A percentile compares a stretch with the other conserved stretches of the same genome.
phyloP scores from a whole-genome alignment of 2,329 filamentous ascomycete genomes.

The Diaporthe citri region DNA sequence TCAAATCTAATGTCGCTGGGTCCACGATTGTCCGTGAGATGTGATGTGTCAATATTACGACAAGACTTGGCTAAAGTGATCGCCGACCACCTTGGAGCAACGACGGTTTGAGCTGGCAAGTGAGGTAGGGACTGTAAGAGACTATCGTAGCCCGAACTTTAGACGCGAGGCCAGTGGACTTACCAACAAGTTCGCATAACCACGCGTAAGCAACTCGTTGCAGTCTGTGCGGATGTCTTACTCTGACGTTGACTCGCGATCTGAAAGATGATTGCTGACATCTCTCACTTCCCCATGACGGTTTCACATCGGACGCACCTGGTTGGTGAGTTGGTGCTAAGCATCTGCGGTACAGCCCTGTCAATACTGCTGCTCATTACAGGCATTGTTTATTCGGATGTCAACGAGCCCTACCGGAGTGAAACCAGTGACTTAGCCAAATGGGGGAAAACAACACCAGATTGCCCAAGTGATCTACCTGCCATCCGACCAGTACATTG shows the following conservation, averaged over 20 bases:
- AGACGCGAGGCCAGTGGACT: neutral
- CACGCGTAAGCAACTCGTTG: too few relatives aligned
- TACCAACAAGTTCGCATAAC: too few relatives aligned
- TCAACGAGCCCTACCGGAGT: neutral
- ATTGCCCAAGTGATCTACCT: neutral
- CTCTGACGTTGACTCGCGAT: neutral
- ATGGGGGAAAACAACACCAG: neutral
- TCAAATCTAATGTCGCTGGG: neutral
- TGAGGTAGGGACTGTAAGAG: neutral
- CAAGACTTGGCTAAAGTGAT: neutral
- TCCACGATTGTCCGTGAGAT: neutral
- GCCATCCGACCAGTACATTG: slow-evolving; percentile 4
- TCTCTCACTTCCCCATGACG: neutral
- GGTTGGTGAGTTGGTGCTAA: neutral
- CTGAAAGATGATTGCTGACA: too few relatives aligned
- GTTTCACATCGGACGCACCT: neutral
- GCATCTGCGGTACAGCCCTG: neutral
- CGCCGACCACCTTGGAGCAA: slow-evolving; percentile 2
- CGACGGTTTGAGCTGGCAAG: slow-evolving; percentile 3
- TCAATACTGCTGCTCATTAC: neutral
- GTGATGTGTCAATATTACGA: slow-evolving; percentile 1
- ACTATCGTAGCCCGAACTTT: neutral
- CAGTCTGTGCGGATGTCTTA: neutral
- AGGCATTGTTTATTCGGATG: neutral
- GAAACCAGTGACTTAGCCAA: slow-evolving; percentile 1